Evolutionary conservation across 345 rosid species (phyloP).

Genomic region (Eutrema heterophyllum): DNA sequence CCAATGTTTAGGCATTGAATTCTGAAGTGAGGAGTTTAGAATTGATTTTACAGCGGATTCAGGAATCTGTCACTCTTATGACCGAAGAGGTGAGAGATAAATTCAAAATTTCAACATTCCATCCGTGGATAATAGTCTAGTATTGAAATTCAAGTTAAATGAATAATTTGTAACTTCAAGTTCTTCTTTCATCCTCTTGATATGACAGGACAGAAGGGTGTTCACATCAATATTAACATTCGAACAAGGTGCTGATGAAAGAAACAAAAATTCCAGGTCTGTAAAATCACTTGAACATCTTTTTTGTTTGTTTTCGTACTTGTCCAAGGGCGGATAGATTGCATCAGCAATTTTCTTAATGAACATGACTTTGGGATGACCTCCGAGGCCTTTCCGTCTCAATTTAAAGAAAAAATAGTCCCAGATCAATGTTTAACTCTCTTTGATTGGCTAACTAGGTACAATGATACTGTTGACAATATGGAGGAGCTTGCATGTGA

Average conservation of each 20-base stretch:
- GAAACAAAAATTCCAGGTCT: slow-evolving; percentile 41
- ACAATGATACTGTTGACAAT: slow-evolving; percentile 29
- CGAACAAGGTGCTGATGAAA: slow-evolving; percentile 32
- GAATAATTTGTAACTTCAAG: background rate
- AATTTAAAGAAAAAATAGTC: background rate
- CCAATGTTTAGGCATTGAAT: slow-evolving; percentile 46
- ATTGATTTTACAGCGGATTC: slow-evolving; percentile 49
- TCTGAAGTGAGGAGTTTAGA: slow-evolving; percentile 53
- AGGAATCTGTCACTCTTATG: slow-evolving; percentile 51
- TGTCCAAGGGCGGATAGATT: background rate
- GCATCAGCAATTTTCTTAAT: background rate
- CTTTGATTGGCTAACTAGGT: slow-evolving; percentile 28
- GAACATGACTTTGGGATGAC: background rate
- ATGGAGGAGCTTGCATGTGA: slow-evolving; percentile 33
- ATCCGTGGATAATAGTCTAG: background rate
- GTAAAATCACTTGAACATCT: background rate
- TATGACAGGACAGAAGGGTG: slow-evolving; percentile 50
- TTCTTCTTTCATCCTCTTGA: slow-evolving; percentile 10
- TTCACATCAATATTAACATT: slow-evolving; percentile 38
- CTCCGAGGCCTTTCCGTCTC: background rate
- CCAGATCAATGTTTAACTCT: background rate
- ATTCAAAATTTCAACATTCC: background rate
- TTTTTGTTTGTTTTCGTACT: background rate
- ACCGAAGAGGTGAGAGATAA: slow-evolving; percentile 54
- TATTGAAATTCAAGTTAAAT: background rate